Conservation (phyloP, 148 eudicot genomes). For the Heliosperma pusillum region DNA sequence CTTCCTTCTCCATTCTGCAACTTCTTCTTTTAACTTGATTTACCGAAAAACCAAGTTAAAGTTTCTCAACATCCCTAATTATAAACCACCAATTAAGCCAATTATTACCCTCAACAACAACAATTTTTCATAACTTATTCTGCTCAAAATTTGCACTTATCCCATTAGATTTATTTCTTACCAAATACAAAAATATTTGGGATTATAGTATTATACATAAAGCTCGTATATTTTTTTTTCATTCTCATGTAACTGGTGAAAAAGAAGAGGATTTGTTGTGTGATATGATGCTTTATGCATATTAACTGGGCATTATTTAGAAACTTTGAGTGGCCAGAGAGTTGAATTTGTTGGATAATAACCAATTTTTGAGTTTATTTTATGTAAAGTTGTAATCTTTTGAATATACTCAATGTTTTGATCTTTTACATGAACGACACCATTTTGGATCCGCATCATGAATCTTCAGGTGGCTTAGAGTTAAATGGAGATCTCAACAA, state of each 20-base stretch:
- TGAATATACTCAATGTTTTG: constrained; percentile 27
- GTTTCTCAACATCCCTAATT: constrained; percentile 4
- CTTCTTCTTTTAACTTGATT: too few relatives aligned
- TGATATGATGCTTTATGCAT: neutral
- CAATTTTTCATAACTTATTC: too few relatives aligned
- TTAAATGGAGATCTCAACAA: constrained; percentile 27
- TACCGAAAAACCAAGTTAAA: neutral
- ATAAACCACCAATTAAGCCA: neutral
- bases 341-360: constrained; percentile 6
- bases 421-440: constrained; percentile 46
- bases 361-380: constrained; percentile 4
- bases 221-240: too few relatives aligned
- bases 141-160: neutral
- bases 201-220: neutral
- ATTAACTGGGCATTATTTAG: constrained; percentile 9
- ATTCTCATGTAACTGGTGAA: too few relatives aligned
- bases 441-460: constrained; percentile 52
- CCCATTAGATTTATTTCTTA: neutral
- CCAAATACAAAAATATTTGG: neutral
- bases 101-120: neutral
- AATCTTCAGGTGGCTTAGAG: constrained; percentile 15
- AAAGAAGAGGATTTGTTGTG: neutral
- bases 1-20: too few relatives aligned
- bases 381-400: constrained; percentile 56
- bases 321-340: neutral